Evolutionary conservation across 192 early-diverging fungal genomes (phyloP).

Genomic region (Helicostylum pulchrum): DNA sequence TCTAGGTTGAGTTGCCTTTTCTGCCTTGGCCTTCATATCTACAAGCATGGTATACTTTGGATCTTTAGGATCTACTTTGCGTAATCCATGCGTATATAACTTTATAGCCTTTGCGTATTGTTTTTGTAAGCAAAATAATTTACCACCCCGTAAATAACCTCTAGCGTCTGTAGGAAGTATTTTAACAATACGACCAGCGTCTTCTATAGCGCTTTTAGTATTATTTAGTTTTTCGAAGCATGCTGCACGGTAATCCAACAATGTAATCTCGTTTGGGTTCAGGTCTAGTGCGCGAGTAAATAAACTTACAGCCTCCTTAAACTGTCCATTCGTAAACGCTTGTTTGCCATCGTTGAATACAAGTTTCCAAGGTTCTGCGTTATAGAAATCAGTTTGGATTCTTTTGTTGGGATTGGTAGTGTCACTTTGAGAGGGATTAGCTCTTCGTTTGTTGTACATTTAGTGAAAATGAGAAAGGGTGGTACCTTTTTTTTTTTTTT

Average conservation of each 20-base stretch:
- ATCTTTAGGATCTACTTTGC: background rate
- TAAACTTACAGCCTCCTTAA: background rate
- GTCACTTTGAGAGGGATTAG: too few relatives aligned
- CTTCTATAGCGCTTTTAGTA: background rate
- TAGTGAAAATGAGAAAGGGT: too few relatives aligned
- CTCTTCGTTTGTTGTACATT: too few relatives aligned
- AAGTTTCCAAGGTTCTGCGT: background rate
- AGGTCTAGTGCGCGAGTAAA: constrained; percentile 6
- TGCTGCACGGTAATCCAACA: constrained; percentile 13
- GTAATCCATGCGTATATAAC: constrained; percentile 1
- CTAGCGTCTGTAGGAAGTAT: background rate
- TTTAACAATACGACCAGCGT: background rate
- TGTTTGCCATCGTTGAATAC: constrained; percentile 1
- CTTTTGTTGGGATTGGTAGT: too few relatives aligned
- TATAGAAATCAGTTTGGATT: background rate
- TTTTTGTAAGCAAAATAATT: background rate
- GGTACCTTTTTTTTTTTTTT: too few relatives aligned
- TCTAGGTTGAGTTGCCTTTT: background rate
- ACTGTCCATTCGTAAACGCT: background rate
- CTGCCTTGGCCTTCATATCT: background rate
- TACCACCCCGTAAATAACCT: constrained; percentile 11
- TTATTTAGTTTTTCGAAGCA: background rate
- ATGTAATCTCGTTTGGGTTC: background rate
- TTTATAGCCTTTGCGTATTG: background rate
- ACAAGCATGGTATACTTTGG: background rate